Base-by-base conservation (phyloP, 2,329 filamentous ascomycete genomes). In the Aspergillus carbonarius region DNA sequence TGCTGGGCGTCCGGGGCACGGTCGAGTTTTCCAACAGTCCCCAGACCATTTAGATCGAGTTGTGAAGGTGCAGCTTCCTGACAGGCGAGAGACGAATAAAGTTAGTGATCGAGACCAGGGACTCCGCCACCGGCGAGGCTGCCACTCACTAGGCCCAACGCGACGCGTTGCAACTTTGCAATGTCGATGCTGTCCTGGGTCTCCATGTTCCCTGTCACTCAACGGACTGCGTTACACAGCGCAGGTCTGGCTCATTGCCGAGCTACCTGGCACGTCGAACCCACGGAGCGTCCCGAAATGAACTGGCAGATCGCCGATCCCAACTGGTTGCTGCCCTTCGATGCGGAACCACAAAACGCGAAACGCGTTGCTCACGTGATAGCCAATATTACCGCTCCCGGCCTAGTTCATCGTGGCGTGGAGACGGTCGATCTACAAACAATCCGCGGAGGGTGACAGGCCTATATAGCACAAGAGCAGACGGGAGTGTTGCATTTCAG, bases 131-230 rank as follows among this genome's bases (percentile, higher is more conserved):
- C 66, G 69, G 25, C 39, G 39, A 51, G 66, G 59, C 54, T 63
- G 65, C 60, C 62, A 73, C 75, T 69, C 68, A 78, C 69, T 65
- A 73, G 65, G 20, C 72, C 73, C 63, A 78, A 68, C 67, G 74
- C 76, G 68, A 72, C 71, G 66, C 73, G 74, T 74, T 76, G 74
- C 59, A 78, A 61, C 60, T 71, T 70, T 53, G 66, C 69, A 39
- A 78, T 70, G 55, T 78, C 76, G 58, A 78, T 66, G 55, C 76
- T 78, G 58, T 77, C 72, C 54, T 77, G 74, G 6, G 73, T 76
- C 57, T 76, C 74, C 74, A 76, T 76, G 20, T 25, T 60, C 35
- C n/a, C 37, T 47, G 42, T 52, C 57, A 54, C 18, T 40, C 52
- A 37, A 37, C 18, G 7, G 13, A 35, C 34, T 23, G 15, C 25